Evolutionary conservation across 2,329 filamentous ascomycete genomes (phyloP).

Genomic region (Dendrostoma leiphaemia): DNA sequence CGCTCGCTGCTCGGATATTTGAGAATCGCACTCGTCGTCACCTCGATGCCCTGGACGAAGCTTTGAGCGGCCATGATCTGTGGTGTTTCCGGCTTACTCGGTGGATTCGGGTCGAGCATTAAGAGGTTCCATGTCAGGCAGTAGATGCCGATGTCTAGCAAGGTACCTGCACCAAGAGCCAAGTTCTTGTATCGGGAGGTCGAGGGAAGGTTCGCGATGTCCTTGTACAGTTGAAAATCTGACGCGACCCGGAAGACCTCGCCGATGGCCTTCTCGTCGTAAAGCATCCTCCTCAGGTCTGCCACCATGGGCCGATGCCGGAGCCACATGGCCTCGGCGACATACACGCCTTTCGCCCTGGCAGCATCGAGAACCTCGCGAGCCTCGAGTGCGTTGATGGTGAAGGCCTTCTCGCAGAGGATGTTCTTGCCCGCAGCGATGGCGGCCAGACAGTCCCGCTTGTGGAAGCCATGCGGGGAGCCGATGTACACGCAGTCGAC

Average conservation of each 20-base stretch:
- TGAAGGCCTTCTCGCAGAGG: constrained; percentile 36
- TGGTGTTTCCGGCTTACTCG: neutral
- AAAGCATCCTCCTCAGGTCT: constrained; percentile 18
- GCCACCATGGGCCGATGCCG: constrained; percentile 31
- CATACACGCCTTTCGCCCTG: constrained; percentile 29
- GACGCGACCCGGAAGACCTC: constrained; percentile 25
- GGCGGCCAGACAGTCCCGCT: constrained; percentile 31
- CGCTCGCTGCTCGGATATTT: neutral
- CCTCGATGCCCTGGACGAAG: constrained; percentile 4
- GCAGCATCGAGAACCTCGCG: constrained; percentile 28
- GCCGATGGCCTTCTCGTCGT: constrained; percentile 28
- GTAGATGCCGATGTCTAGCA: constrained; percentile 33
- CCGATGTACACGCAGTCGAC: constrained; percentile 36
- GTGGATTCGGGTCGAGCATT: neutral
- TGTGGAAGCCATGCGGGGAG: constrained; percentile 34
- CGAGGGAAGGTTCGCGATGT: constrained; percentile 21
- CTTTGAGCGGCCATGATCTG: neutral
- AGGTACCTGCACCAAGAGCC: constrained; percentile 28
- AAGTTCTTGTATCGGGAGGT: constrained; percentile 25
- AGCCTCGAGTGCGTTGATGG: constrained; percentile 30
- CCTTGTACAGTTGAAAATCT: constrained; percentile 29
- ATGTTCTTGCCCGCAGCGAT: constrained; percentile 34
- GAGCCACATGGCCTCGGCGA: constrained; percentile 38
- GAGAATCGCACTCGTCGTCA: constrained; percentile 4
- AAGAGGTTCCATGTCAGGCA: constrained; percentile 22